These are phyloP conservation scores for Musa itinerans DNA, from an alignment of 176 grass and related monocot genomes.

Conservation along the genomic window DNA sequence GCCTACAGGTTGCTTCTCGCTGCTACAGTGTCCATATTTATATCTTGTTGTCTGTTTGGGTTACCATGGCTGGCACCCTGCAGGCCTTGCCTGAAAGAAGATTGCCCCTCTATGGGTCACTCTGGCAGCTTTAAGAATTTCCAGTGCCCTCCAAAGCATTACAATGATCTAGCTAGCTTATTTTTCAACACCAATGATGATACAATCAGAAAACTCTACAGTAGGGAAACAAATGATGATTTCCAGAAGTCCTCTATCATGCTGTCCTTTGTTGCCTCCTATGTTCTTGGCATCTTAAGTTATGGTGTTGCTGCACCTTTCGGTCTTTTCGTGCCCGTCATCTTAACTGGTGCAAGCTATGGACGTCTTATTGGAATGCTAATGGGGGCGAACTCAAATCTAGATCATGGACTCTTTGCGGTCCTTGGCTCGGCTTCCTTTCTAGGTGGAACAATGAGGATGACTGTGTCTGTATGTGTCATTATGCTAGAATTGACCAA, in stretches of 20 bases:
- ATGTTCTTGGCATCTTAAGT: slow-evolving; percentile 67
- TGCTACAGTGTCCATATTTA: slow-evolving; percentile 48
- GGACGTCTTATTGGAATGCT: slow-evolving; percentile 65
- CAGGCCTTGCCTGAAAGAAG: slow-evolving; percentile 49
- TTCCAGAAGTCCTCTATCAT: slow-evolving; percentile 60
- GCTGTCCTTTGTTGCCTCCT: slow-evolving; percentile 60
- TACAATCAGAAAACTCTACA: slow-evolving; percentile 78
- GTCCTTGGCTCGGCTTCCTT: slow-evolving; percentile 88
- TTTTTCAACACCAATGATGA: slow-evolving; percentile 90
- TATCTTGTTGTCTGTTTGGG: slow-evolving; percentile 48
- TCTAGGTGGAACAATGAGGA: slow-evolving; percentile 77
- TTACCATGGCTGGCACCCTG: slow-evolving; percentile 77
- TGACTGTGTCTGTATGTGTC: slow-evolving; percentile 85
- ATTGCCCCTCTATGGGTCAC: slow-evolving; percentile 25
- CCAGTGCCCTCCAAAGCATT: slow-evolving; percentile 57
- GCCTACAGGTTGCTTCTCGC: slow-evolving; percentile 58
- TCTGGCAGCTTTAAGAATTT: slow-evolving; percentile 63
- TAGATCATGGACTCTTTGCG: slow-evolving; percentile 87
- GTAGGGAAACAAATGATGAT: slow-evolving; percentile 57
- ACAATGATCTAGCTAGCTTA: slow-evolving; percentile 88
- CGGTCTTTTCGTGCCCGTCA: slow-evolving; percentile 77
- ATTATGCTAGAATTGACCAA: slow-evolving; percentile 87
- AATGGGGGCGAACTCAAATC: slow-evolving; percentile 35
- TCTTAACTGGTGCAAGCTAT: slow-evolving; percentile 86
- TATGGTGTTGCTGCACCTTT: slow-evolving; percentile 89